Percentiles rank a stretch among this genome's conserved stretches.
Evolutionary conservation across 140 eudicot genomes (phyloP).

Genomic region (Anethum foeniculum): DNA sequence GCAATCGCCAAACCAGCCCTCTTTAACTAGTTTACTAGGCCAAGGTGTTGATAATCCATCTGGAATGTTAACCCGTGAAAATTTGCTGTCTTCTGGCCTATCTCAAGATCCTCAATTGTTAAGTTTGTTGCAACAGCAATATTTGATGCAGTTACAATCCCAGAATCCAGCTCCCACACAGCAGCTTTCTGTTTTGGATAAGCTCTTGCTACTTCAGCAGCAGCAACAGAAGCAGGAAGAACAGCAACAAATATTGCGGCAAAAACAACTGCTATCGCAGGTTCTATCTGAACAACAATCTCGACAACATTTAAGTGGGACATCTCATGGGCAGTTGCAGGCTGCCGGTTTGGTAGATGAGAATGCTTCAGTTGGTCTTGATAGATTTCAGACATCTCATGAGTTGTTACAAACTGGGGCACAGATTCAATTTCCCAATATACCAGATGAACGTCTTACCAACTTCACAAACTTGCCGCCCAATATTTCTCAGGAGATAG

Average conservation of each 20-base stretch:
- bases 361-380: slow-evolving; percentile 34
- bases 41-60: slow-evolving; percentile 42
- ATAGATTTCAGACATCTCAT: slow-evolving; percentile 32
- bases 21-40: slow-evolving; percentile 32
- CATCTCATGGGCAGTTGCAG: slow-evolving; percentile 41
- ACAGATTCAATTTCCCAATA: slow-evolving; percentile 35
- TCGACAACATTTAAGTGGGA: slow-evolving; percentile 42
- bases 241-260: slow-evolving; percentile 47
- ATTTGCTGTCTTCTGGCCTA: slow-evolving; percentile 53
- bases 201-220: slow-evolving; percentile 65
- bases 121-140: slow-evolving; percentile 70
- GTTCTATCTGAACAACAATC: slow-evolving; percentile 53
- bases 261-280: slow-evolving; percentile 66
- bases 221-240: slow-evolving; percentile 61
- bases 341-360: slow-evolving; percentile 36
- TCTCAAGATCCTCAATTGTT: slow-evolving; percentile 67
- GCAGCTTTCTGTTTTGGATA: slow-evolving; percentile 56
- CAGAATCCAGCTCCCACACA: slow-evolving; percentile 47
- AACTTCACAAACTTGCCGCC: slow-evolving; percentile 29
- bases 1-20: slow-evolving; percentile 45
- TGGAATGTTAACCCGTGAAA: slow-evolving; percentile 42
- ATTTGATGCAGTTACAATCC: slow-evolving; percentile 48
- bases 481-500: slow-evolving; percentile 26
- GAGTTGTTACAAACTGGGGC: slow-evolving; percentile 46
- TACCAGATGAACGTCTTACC: slow-evolving; percentile 22